Percentiles rank a stretch among this genome's conserved stretches.
phyloP scores from a whole-genome alignment of 2,329 filamentous ascomycete species.

The Stromatinia cepivora region DNA sequence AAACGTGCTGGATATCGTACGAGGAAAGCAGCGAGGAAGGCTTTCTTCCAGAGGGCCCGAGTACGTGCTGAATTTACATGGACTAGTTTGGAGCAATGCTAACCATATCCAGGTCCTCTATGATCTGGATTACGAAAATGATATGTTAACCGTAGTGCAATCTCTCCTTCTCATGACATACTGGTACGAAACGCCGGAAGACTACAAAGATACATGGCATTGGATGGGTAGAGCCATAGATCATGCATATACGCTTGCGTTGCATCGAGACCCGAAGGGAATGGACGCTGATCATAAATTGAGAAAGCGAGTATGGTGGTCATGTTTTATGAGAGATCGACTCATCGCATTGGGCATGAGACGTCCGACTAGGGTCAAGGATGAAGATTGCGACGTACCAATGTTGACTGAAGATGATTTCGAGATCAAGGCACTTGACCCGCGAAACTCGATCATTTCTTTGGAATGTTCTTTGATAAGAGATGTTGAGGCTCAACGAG shows the following conservation, averaged over 20 bases:
- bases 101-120: conserved; percentile 66
- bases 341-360: conserved; percentile 93
- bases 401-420: conserved; percentile 87
- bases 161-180: conserved; percentile 90
- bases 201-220: conserved; percentile 97
- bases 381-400: conserved; percentile 89
- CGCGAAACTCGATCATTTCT: conserved; percentile 67
- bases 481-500: conserved; percentile 70
- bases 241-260: conserved; percentile 86
- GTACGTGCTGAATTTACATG: conserved; percentile 51
- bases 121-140: conserved; percentile 92
- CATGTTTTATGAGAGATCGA: conserved; percentile 91
- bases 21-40: conserved; percentile 79
- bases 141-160: conserved; percentile 86
- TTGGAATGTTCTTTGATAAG: conserved; percentile 69
- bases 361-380: conserved; percentile 86
- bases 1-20: conserved; percentile 74
- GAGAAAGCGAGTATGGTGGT: conserved; percentile 98
- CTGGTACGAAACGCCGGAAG: conserved; percentile 96
- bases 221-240: conserved; percentile 98
- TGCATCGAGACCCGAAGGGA: conserved; percentile 80
- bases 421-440: conserved; percentile 68
- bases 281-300: conserved; percentile 78
- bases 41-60: conserved; percentile 85
- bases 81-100: conserved; percentile 24